phyloP scores from a whole-genome alignment of 2,329 filamentous ascomycete genomes.

The Fusarium floridanum region DNA sequence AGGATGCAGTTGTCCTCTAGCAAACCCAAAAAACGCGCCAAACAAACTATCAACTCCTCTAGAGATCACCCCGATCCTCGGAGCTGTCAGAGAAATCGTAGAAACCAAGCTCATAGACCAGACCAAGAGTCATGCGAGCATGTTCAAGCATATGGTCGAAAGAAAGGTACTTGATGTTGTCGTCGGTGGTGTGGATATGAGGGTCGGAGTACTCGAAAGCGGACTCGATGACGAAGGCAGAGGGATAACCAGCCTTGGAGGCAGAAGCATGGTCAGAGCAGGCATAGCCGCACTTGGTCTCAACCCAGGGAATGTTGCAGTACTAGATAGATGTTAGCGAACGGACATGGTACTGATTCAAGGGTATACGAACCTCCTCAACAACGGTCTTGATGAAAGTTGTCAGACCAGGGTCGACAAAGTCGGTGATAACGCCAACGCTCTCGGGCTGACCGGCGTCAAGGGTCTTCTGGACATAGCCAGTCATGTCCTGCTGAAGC shows the following conservation, averaged over 20 bases:
- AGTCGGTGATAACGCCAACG: conserved; percentile 94
- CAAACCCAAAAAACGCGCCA: conserved; percentile 1
- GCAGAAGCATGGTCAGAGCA: conserved; percentile 82
- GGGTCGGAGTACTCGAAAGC: conserved; percentile 75
- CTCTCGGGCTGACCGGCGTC: conserved; percentile 86
- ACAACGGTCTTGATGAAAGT: conserved; percentile 92
- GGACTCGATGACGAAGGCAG: conserved; percentile 82
- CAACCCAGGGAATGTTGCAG: conserved; percentile 87
- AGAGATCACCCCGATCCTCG: conserved; percentile 54
- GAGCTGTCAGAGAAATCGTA: conserved; percentile 70
- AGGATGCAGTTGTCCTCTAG: background rate
- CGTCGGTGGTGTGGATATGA: conserved; percentile 78
- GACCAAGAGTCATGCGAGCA: conserved; percentile 83
- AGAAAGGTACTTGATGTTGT: conserved; percentile 77
- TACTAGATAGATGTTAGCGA: conserved; percentile 65
- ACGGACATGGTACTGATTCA: background rate
- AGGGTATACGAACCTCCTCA: conserved; percentile 58
- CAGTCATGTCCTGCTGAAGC: conserved; percentile 99
- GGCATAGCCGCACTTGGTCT: conserved; percentile 91
- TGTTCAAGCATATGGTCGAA: conserved; percentile 96
- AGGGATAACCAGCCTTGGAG: conserved; percentile 80
- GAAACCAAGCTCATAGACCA: conserved; percentile 88
- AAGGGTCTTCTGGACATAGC: conserved; percentile 84
- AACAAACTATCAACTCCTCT: conserved; percentile 18
- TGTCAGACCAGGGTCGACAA: conserved; percentile 84